phyloP scores from a whole-genome alignment of 345 rosid genomes.

The Eucalyptus cloeziana region DNA sequence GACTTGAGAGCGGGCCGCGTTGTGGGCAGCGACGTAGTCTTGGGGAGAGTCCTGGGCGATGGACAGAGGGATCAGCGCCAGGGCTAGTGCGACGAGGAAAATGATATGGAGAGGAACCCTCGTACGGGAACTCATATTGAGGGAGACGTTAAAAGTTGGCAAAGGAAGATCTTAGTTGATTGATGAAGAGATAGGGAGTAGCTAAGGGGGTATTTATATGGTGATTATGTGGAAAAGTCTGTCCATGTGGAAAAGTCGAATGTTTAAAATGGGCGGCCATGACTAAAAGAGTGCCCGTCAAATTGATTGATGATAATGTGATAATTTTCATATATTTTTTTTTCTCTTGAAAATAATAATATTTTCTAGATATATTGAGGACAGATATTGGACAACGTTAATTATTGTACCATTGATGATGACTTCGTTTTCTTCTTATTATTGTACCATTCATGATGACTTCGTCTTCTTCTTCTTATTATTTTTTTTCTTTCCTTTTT shows the following conservation, averaged over 20 bases:
- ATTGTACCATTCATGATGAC: neutral
- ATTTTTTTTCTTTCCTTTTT: too few species aligned
- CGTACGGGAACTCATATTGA: neutral
- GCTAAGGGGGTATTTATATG: neutral
- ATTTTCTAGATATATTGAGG: too few species aligned
- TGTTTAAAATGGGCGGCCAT: neutral
- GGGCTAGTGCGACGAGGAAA: neutral
- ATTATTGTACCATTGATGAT: neutral
- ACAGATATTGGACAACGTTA: too few species aligned
- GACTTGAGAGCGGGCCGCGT: slow-evolving; percentile 7
- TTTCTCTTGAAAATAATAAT: too few species aligned
- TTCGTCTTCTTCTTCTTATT: too few species aligned
- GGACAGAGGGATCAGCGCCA: neutral
- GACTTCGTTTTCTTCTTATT: too few species aligned
- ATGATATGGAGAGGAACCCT: neutral
- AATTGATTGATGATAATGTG: neutral
- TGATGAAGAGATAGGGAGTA: neutral
- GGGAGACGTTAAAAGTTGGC: neutral
- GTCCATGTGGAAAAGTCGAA: neutral
- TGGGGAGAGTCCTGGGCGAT: neutral
- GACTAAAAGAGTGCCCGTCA: neutral
- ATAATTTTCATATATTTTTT: neutral
- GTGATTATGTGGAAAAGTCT: neutral
- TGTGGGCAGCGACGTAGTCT: slow-evolving; percentile 11
- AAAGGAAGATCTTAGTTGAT: neutral